Evolutionary conservation across 169 alveolate species (phyloP), one percentile per base, ranked within the genome.

Genomic region (Eimeria necatrix): DNA sequence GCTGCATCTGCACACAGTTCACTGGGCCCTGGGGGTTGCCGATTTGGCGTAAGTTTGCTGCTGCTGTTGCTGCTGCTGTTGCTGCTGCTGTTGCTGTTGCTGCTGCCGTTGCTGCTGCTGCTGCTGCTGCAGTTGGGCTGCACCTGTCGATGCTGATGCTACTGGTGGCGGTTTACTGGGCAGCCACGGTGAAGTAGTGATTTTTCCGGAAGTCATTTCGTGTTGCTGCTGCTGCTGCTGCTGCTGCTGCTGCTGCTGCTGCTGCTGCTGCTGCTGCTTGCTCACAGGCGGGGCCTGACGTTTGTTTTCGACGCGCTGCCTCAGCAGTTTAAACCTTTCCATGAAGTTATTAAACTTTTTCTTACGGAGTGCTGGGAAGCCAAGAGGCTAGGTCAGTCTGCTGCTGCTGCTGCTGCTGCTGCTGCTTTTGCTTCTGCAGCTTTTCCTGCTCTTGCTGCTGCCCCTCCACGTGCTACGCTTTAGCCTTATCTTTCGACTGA

Each of bases 261-360:
- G 59, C 46, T 41, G 87, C 64, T 48, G 59, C 87, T 10, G 64
- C 4, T 10, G 87, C 10, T 59, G 52, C 46, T 41, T 20, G 4
- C 10, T 0, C 46, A 32, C 87, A 78, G 87, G 10, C 68, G 87
- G 56, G 59, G 46, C 14, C 61, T 78, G 26, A 78, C 87, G 26
- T 78, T 78, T 41, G 64, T 78, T 4, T 78, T 78, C 24, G 87
- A 78, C 87, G 87, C 87, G 24, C 87, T 78, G 64, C 64, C 87
- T 18, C 87, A 78, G 64, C 87, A 78, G 64, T 78, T 78, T 78
- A 16, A n/a, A 6, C 16, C 87, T 10, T 78, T 78, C 48, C 87
- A 78, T 24, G 64, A 78, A 78, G 87, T 49, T 10, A n/a, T 78
- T 16, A 78, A 41, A 48, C 49, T 61, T 20, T 78, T 78, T n/a